Evolutionary conservation across 176 grass and related monocot species (phyloP), one percentile per base, ranked within the genome.

Genomic region (Puya raimondii): DNA sequence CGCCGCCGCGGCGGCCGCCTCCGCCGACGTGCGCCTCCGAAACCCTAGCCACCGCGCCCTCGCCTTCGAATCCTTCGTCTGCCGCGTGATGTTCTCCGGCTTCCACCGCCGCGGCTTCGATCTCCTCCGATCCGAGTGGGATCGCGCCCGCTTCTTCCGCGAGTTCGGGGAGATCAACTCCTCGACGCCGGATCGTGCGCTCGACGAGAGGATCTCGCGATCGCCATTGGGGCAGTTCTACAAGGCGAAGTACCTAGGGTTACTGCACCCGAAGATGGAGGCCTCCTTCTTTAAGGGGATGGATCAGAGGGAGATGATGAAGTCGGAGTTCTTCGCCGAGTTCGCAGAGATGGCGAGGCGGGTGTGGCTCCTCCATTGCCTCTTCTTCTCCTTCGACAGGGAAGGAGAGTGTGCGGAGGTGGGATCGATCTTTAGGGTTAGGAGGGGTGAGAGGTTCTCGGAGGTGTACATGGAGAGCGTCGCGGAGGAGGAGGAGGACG

Each of bases 301-400:
- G 16, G 48, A 53, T 33, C 61, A 52, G 61, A 42, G 71, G 22
- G 71, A 16, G 10, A 20, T 20, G 53, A 59, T 59, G 54, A 59
- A 59, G 54, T 52, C 48, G 3, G 21, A 15, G 9, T 75, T 75
- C 63, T 54, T 65, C 21, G 48, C 20, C 1, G 61, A 12, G 20
- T 75, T 75, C 20, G 59, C 61, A 7, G 61, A 75, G 21, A 65
- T 66, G 63, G 63, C 73, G 1, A 22, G 61, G 10, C 23, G 59
- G 27, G 21, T 75, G 21, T 75, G 73, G 73, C 47, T 75, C 21
- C 61, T 75, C 13, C 73, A 75, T 49, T 52, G 73, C 48, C 73
- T 75, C 48, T 51, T 65, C 48, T 65, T 65, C 61, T 75, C 73
- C 21, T 75, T 66, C 61, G 21, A 65, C 49, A 18, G 22, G 48